These are phyloP conservation scores for Nasturtium officinale DNA, from an alignment of 345 rosid genomes.

Conservation along the genomic window DNA sequence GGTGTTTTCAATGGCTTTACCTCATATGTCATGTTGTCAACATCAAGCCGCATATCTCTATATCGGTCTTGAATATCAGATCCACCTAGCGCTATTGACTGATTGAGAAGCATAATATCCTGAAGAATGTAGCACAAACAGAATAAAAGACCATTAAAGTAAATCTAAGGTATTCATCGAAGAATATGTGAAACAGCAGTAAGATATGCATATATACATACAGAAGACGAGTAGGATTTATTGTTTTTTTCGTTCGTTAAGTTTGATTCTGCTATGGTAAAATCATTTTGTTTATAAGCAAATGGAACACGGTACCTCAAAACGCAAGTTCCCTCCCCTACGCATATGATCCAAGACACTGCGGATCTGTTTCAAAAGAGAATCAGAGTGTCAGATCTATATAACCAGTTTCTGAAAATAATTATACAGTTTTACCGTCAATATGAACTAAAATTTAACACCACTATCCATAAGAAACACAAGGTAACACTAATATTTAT, in stretches of 20 bases:
- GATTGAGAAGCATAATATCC: conserved; percentile 89
- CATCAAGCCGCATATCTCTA: conserved; percentile 95
- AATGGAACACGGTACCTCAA: conserved; percentile 58
- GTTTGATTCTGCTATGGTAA: background rate
- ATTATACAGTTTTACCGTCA: background rate
- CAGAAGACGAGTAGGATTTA: background rate
- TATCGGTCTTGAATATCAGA: conserved; percentile 77
- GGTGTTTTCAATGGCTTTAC: conserved; percentile 45
- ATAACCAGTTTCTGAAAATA: background rate
- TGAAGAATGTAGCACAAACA: conserved; percentile 35
- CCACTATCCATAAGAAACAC: background rate
- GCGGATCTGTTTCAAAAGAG: conserved; percentile 57
- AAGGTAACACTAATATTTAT: conserved; percentile 8
- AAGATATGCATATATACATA: background rate
- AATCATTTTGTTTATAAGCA: background rate
- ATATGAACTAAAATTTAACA: background rate
- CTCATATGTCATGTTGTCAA: conserved; percentile 98
- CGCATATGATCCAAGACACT: conserved; percentile 84
- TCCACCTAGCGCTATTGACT: conserved; percentile 59
- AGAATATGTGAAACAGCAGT: background rate
- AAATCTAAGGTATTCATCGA: background rate
- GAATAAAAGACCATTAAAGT: background rate
- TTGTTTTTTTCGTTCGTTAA: background rate
- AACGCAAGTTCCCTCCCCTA: conserved; percentile 72
- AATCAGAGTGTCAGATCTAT: conserved; percentile 37